Conservation (phyloP, 1,284 basidiomycete genomes). For the Sparassis latifolia region DNA sequence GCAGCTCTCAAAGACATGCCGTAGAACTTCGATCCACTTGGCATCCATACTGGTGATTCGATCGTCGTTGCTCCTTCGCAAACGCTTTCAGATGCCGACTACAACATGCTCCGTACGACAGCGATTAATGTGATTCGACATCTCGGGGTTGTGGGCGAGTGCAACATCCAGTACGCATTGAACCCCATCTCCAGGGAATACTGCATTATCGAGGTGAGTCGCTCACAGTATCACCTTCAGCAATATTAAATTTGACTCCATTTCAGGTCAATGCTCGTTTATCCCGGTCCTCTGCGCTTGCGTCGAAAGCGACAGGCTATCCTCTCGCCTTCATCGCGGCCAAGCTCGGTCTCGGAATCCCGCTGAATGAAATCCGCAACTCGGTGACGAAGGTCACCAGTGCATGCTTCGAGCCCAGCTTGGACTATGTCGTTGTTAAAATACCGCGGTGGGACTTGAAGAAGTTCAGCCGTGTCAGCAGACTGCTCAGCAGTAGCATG, state of each 20-base stretch:
- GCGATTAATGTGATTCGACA: slow-evolving; percentile 98
- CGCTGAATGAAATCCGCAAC: slow-evolving; percentile 97
- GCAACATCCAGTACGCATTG: slow-evolving; percentile 98
- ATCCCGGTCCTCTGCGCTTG: slow-evolving; percentile 94
- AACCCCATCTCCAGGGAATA: slow-evolving; percentile 95
- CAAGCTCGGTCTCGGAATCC: slow-evolving; percentile 94
- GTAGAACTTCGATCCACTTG: slow-evolving; percentile 97
- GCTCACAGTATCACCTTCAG: slow-evolving; percentile 2
- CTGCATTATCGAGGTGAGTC: slow-evolving; percentile 89
- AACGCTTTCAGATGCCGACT: slow-evolving; percentile 95
- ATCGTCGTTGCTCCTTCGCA: slow-evolving; percentile 98
- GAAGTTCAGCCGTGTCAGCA: slow-evolving; percentile 92
- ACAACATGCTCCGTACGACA: slow-evolving; percentile 98
- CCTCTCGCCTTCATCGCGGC: slow-evolving; percentile 98
- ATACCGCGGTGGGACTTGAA: slow-evolving; percentile 99
- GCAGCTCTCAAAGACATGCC: not conserved
- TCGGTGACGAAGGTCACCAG: slow-evolving; percentile 94
- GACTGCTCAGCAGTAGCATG: slow-evolving; percentile 88
- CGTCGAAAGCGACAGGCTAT: slow-evolving; percentile 98
- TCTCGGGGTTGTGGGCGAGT: slow-evolving; percentile 95
- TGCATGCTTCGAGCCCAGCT: slow-evolving; percentile 96
- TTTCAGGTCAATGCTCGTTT: slow-evolving; percentile 93
- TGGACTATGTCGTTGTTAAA: slow-evolving; percentile 98
- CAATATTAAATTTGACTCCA: not conserved
- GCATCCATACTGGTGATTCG: slow-evolving; percentile 99